Percentiles rank a stretch among this genome's conserved stretches.
These are phyloP conservation scores for Globisporangium perplexum DNA, from an alignment of 352 stramenopile species.

Conservation along the genomic window DNA sequence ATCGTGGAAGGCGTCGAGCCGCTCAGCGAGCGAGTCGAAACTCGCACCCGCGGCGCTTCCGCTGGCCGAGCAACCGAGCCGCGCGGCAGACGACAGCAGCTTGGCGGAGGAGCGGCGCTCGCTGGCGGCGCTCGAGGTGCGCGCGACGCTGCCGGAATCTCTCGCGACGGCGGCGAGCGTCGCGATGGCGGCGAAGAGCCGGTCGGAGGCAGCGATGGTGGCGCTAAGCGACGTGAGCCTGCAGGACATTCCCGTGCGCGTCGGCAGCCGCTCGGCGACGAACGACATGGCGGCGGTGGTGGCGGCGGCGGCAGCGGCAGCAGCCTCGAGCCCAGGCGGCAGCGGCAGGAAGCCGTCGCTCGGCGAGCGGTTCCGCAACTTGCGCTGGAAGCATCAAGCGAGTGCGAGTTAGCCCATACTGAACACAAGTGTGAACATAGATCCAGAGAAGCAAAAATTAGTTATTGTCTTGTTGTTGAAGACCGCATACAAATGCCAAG, in stretches of 20 bases:
- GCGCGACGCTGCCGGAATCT: conserved; percentile 1
- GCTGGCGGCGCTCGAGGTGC: conserved; percentile 14
- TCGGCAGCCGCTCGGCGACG: conserved; percentile 10
- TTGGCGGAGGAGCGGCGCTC: conserved; percentile 7
- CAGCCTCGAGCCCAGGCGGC: not conserved
- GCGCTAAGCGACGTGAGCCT: conserved; percentile 15
- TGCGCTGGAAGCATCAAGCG: conserved; percentile 17
- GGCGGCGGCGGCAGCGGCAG: not conserved
- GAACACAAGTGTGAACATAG: not conserved
- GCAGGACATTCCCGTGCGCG: conserved; percentile 13
- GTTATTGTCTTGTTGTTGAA: not conserved
- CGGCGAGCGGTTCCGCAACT: conserved; percentile 25
- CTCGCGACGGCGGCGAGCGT: not conserved
- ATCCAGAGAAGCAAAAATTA: not conserved
- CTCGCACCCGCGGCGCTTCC: not conserved
- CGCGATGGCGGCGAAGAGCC: conserved; percentile 3
- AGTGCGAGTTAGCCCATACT: not conserved
- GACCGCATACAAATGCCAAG: not conserved
- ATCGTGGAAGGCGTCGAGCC: not conserved
- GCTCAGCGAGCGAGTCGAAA: conserved; percentile 1
- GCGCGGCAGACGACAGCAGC: not conserved
- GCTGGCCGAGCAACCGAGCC: not conserved
- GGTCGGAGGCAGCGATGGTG: not conserved
- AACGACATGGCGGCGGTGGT: conserved; percentile 2
- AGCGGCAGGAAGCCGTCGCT: conserved; percentile 21